Base-by-base conservation (phyloP, 2,329 filamentous ascomycete species). In the Cyphellophora europaea region DNA sequence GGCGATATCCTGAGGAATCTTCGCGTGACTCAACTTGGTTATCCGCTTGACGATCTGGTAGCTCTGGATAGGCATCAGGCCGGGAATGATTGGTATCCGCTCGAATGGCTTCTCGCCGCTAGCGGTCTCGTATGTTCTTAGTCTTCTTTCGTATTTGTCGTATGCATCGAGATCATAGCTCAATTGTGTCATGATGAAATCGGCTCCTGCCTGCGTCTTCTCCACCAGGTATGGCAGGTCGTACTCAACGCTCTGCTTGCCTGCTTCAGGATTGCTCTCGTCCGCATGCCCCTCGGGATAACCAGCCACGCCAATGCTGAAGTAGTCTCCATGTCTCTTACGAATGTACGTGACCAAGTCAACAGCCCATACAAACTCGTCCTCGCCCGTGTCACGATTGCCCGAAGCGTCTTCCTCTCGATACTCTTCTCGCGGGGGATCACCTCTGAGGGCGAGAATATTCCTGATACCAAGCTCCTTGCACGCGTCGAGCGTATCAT, bases 101-200 rank as follows among this genome's bases (percentile, higher is more conserved):
- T 83, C 84, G 63, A 98, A 95, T 3, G 74, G 72, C 33, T 38
- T 41, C 15, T 43, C 36, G 3, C 45, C 45, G 11, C 46, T 40
- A 3, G 86, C 86, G 52, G 84, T 93, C 31, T 84, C 76, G 52
- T 98, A 86, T 35, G 79, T 74, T 41, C 87, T 70, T 47, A 98
- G 59, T 33, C 70, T 74, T 45, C 66, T 71, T 62, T 96, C 89
- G 53, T 93, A 96, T 19, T 67, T 67, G 36, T 79, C 72, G 55
- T 93, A 98, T 12, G 84, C 84, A 3, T 82, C 70, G 15, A 87
- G 72, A 54, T 96, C 87, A 58, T 94, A 98, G 61, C 95, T 96
- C 6, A 98, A 71, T 59, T 98, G 91, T 1, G 91, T 96, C 85
- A 98, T 94, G 60, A 98, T 82, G 54, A 98, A 98, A 61, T 96